Percentiles rank a stretch among this genome's conserved stretches.
Conservation (phyloP, 495 filamentous ascomycete species). For the Podospora bellae-mahoneyi region DNA sequence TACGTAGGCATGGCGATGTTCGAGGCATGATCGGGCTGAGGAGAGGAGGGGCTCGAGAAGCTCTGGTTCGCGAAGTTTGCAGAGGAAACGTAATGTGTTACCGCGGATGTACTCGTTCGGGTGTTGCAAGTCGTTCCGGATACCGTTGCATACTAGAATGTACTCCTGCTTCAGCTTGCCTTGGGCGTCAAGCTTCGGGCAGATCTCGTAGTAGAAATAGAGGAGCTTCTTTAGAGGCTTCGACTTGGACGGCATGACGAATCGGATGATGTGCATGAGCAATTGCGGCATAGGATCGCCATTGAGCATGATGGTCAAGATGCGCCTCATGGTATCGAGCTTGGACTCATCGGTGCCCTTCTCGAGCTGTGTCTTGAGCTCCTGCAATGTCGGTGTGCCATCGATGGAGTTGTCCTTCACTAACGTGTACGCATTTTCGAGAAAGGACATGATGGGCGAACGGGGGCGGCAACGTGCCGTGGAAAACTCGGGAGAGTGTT, state of each 20-base stretch:
- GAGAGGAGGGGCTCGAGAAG: constrained; percentile 93
- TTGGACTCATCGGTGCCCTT: constrained; percentile 97
- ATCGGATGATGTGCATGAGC: constrained; percentile 99
- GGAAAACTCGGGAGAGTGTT: constrained; percentile 11
- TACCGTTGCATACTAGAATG: constrained; percentile 98
- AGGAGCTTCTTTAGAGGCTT: constrained; percentile 97
- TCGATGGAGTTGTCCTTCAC: constrained; percentile 95
- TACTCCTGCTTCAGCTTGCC: constrained; percentile 99
- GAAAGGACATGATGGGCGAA: constrained; percentile 78
- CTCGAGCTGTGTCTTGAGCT: constrained; percentile 90
- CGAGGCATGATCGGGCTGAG: constrained; percentile 84
- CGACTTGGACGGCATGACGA: constrained; percentile 96
- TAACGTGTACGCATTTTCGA: constrained; percentile 90
- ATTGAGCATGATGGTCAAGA: constrained; percentile 96
- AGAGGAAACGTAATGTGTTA: constrained; percentile 93
- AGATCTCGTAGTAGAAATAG: constrained; percentile 99
- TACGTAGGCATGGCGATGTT: constrained; percentile 95
- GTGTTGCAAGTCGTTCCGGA: constrained; percentile 94
- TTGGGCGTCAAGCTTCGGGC: constrained; percentile 84
- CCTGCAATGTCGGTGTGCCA: constrained; percentile 75
- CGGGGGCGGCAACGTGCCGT: constrained; percentile 22
- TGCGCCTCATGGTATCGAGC: constrained; percentile 96
- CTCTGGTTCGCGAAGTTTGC: constrained; percentile 93
- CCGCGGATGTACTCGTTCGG: constrained; percentile 98
- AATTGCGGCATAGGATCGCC: constrained; percentile 93